Evolutionary conservation across 768 basidiomycete species (phyloP), one percentile per base, ranked within the genome.

Genomic region (Exsudoporus frostii): DNA sequence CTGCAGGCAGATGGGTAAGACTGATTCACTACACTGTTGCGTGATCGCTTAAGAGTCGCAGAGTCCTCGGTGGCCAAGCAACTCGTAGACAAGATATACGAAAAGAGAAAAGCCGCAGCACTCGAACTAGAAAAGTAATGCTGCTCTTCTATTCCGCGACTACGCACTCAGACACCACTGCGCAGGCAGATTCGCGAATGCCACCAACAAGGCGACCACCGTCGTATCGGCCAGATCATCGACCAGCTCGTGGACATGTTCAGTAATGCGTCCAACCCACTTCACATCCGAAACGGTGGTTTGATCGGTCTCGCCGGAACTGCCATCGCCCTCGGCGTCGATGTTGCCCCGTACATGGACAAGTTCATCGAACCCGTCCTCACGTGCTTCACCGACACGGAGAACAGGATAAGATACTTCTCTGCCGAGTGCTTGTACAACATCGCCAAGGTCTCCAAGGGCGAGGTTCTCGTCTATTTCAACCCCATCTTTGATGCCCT

Each of bases 391-490:
- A 83, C 87, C 55, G 97, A 99, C 69, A 79, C 88, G 2, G 96
- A 98, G 76, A 93, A 91, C 72, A 81, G 93, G 66, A 92, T 98
- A 55, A 84, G 93, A 40, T 99, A 98, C 73, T 98, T 97, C 75
- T 96, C 96, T 6, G 95, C 93, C 24, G 97, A 99, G 68, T 96
- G 94, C 65, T 74, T 99, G 57, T 99, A 99, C 75, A 99, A 99
- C 73, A 95, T 99, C 58, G 92, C 90, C 25, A 92, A 95, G 71
- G 95, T 97, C 15, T 96, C 94, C 30, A 96, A 97, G 64, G 97
- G 96, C 36, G 96, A 98, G 70, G 87, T 98, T 30, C 75, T 99
- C 52, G 84, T 98, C 14, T 97, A 95, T 68, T 99, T 98, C 76
- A 99, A 99, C 65, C 93, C 95, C 52, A 92, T 98, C 50, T 99